phyloP scores from a whole-genome alignment of 1,284 basidiomycete species.

The Austroboletus novae-zelandiae region DNA sequence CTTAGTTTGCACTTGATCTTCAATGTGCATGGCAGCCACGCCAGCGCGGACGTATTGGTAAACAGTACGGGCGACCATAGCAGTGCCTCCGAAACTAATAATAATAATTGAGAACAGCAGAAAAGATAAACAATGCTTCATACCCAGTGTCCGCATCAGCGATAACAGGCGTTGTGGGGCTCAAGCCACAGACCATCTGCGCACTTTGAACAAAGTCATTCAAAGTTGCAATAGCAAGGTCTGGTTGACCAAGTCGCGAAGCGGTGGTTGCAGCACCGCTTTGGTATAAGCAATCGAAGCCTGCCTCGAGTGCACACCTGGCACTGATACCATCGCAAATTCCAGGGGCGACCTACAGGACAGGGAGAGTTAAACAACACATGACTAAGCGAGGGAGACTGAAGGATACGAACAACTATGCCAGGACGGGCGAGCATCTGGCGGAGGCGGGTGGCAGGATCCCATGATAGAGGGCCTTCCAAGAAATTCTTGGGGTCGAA shows the following conservation, averaged over 20 bases:
- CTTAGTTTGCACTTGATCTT: conserved; percentile 83
- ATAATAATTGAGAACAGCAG: background rate
- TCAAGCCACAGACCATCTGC: conserved; percentile 64
- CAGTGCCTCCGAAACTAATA: conserved; percentile 69
- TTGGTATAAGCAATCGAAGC: conserved; percentile 74
- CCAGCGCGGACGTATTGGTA: conserved; percentile 69
- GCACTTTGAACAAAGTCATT: conserved; percentile 72
- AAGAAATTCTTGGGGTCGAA: conserved; percentile 68
- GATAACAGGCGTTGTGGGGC: conserved; percentile 67
- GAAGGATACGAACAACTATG: conserved; percentile 56
- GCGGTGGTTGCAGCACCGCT: conserved; percentile 79
- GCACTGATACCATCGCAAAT: conserved; percentile 83
- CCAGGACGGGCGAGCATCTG: conserved; percentile 76
- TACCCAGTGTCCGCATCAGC: conserved; percentile 81
- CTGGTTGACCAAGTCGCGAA: conserved; percentile 73
- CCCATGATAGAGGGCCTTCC: conserved; percentile 62
- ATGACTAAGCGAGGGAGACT: background rate
- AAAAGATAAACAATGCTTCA: background rate
- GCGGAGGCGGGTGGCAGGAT: conserved; percentile 68
- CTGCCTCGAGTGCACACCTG: conserved; percentile 73
- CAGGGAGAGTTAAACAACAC: background rate
- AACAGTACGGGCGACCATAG: conserved; percentile 76
- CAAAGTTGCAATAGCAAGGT: conserved; percentile 77
- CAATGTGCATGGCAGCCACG: conserved; percentile 76
- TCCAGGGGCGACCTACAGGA: conserved; percentile 62